Percentiles rank a stretch among this genome's conserved stretches.
These are phyloP conservation scores for Alternaria sp. DNA, from an alignment of 2,329 filamentous ascomycete species.

Conservation along the genomic window DNA sequence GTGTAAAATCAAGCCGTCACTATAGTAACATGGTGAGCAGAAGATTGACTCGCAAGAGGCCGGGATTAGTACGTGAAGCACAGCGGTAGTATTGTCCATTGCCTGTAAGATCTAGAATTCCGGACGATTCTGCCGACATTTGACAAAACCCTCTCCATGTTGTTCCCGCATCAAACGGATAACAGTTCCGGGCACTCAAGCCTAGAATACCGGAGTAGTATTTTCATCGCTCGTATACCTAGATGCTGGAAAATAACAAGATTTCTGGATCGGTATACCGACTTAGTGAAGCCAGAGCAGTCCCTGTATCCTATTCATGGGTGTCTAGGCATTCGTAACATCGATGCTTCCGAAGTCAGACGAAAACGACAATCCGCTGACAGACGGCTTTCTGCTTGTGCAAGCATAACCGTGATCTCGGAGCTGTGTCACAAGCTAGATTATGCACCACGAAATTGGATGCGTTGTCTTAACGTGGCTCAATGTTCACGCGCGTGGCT, in stretches of 20 bases:
- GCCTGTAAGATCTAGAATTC: background rate
- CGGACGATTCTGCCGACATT: background rate
- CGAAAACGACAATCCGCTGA: constrained; percentile 23
- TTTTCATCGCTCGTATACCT: background rate
- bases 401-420: constrained; percentile 18
- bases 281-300: background rate
- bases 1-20: constrained; percentile 14
- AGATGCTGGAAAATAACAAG: background rate
- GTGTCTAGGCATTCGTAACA: background rate
- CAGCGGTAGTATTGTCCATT: constrained; percentile 6
- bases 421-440: constrained; percentile 42
- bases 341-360: constrained; percentile 6
- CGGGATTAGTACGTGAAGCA: constrained; percentile 12
- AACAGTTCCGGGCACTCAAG: background rate
- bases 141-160: background rate
- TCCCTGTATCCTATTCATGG: constrained; percentile 12
- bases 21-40: constrained; percentile 14
- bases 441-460: constrained; percentile 47
- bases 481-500: constrained; percentile 25
- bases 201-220: background rate
- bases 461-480: constrained; percentile 36
- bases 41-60: constrained; percentile 11
- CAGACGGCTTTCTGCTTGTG: constrained; percentile 21
- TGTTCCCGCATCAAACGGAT: background rate
- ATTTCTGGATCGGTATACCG: background rate